Base-by-base conservation (phyloP, 176 grass and related monocot species). In the Melocanna baccifera region DNA sequence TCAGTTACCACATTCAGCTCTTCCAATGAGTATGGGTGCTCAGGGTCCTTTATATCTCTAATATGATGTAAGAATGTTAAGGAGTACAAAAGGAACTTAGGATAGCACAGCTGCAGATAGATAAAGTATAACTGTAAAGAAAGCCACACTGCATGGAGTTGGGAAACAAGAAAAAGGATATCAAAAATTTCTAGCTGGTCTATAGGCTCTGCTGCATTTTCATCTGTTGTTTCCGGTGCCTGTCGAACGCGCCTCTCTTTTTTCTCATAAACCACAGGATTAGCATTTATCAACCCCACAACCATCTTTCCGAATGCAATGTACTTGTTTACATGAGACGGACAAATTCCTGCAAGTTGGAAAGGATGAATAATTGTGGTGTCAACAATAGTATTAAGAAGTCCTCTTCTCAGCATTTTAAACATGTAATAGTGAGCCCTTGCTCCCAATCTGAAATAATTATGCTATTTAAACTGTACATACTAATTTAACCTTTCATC, bases 1-100 rank as follows among this genome's bases (percentile, higher is more conserved):
- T 98, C 93, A 36, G 89, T 89, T 36, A 98, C 83, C 84, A 96
- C 96, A 71, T 98, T 95, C 74, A 98, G 83, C 77, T 96, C 91
- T 89, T 98, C 96, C 66, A 98, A 71, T 58, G 96, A 96, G 83
- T 95, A 94, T 57, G 96, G 96, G 81, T 95, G 93, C 81, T 98
- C 96, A 42, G 93, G 93, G 50, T 98, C 96, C 83, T 93, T 93
- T 89, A 98, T 98, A 84, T 98, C 96, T 96, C 96, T 96, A 78
- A 98, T 94, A 89, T 96, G 91, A 89, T 98, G 92, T 98, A 71
- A 83, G 79, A 93, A 84, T 41, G 10, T 76, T 96, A 94, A 98
- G 92, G 75, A 83, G 51, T 39, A 56, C 67, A 90, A 87, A 79
- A 51, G 56, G 48, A 73, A 74, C 28, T 74, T 55, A 57, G 28